Evolutionary conservation across 306 rosid species (phyloP).

Genomic region (Echinosophora koreensis): DNA sequence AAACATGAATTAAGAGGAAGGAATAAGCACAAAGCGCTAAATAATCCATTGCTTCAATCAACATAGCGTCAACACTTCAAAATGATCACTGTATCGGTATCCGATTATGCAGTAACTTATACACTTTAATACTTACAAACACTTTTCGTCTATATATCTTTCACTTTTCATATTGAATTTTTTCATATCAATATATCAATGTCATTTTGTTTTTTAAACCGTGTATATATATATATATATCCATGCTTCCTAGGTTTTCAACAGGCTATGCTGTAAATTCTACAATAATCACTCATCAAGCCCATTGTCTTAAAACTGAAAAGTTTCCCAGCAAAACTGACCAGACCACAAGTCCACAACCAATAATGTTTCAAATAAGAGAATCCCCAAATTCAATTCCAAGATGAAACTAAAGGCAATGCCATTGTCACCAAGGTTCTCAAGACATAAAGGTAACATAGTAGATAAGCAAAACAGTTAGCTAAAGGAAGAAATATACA

Average conservation of each 20-base stretch:
- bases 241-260: neutral
- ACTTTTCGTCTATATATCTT: too few relatives aligned
- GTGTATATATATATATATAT: too few relatives aligned
- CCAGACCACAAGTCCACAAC: neutral
- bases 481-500: slow-evolving; percentile 11
- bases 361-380: slow-evolving; percentile 14
- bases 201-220: too few relatives aligned
- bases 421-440: neutral
- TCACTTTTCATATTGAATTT: too few relatives aligned
- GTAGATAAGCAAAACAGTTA: neutral
- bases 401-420: slow-evolving; percentile 29
- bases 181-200: too few relatives aligned
- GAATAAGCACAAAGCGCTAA: neutral
- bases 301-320: neutral
- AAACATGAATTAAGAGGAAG: slow-evolving; percentile 13
- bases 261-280: neutral
- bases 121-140: too few relatives aligned
- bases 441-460: slow-evolving; percentile 28
- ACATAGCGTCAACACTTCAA: neutral
- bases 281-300: slow-evolving; percentile 21
- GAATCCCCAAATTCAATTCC: slow-evolving; percentile 13
- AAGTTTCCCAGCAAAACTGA: slow-evolving; percentile 8
- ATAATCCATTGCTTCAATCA: slow-evolving; percentile 14
- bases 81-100: too few relatives aligned
- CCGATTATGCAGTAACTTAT: too few relatives aligned